These are phyloP conservation scores for Beauveria caledonica DNA, from an alignment of 2,329 filamentous ascomycete species.

Conservation along the genomic window DNA sequence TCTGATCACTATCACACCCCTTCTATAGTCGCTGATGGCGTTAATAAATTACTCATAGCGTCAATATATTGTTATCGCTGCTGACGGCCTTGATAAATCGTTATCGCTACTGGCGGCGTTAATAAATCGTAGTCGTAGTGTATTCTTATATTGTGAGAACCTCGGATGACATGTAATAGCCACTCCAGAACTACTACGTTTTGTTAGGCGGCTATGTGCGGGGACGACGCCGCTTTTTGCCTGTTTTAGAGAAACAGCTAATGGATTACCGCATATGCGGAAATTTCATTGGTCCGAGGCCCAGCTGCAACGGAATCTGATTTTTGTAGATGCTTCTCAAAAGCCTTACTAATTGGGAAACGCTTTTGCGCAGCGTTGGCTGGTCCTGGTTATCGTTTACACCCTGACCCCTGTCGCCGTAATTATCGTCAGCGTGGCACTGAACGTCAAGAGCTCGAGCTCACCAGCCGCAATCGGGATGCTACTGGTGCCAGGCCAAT, in stretches of 20 bases:
- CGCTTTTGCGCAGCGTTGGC: neutral
- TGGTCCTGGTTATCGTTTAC: neutral
- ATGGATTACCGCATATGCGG: neutral
- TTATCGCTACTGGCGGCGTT: too few species aligned
- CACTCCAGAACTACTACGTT: too few species aligned
- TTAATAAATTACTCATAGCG: too few species aligned
- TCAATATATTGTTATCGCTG: too few species aligned
- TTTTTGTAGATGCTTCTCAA: neutral
- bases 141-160: too few species aligned
- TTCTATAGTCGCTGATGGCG: too few species aligned
- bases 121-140: too few species aligned
- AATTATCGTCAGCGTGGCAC: neutral
- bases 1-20: too few species aligned
- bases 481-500: too few species aligned
- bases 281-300: neutral
- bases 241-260: neutral
- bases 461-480: neutral
- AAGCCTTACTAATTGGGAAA: neutral
- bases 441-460: neutral
- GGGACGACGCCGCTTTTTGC: neutral
- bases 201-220: neutral
- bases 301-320: neutral
- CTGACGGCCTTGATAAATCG: too few species aligned
- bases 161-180: too few species aligned
- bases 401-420: neutral